These are phyloP conservation scores for Nakaseomyces uthaithaninus DNA, from an alignment of 1,139 yeast genomes.

Conservation along the genomic window DNA sequence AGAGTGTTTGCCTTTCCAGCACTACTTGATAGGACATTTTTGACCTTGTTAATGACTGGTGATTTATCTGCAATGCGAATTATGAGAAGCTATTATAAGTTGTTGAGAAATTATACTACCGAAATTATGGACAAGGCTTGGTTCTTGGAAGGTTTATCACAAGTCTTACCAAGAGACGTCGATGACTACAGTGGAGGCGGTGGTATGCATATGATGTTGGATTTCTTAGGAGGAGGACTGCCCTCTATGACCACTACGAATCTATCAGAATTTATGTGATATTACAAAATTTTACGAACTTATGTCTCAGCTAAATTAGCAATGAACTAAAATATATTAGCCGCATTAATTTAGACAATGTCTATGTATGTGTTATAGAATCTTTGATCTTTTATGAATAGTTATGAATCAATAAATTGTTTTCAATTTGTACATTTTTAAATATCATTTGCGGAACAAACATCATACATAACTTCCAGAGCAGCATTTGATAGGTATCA, in stretches of 20 bases:
- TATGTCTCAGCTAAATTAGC: neutral
- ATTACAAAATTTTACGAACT: neutral
- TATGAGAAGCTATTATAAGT: slow-evolving; percentile 78
- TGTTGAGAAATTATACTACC: slow-evolving; percentile 70
- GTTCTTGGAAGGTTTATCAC: slow-evolving; percentile 89
- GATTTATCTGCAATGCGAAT: slow-evolving; percentile 83
- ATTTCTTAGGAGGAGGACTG: slow-evolving; percentile 71
- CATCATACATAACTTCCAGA: too few relatives aligned
- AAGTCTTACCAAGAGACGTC: slow-evolving; percentile 75
- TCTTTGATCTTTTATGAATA: slow-evolving; percentile 6
- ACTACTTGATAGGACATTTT: slow-evolving; percentile 66
- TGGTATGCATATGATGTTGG: slow-evolving; percentile 86
- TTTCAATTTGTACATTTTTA: too few relatives aligned
- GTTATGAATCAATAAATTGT: neutral
- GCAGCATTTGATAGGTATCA: too few relatives aligned
- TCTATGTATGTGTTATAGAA: slow-evolving; percentile 3
- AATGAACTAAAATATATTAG: neutral
- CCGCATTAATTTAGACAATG: neutral
- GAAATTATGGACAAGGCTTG: slow-evolving; percentile 87
- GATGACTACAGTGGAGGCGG: slow-evolving; percentile 83
- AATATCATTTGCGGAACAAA: too few relatives aligned
- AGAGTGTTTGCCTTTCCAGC: slow-evolving; percentile 94
- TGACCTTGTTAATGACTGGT: slow-evolving; percentile 71
- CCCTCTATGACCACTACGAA: slow-evolving; percentile 46
- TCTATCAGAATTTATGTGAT: slow-evolving; percentile 29